phyloP scores from a whole-genome alignment of 805 yeast genomes.

The Teunomyces panamensis region DNA sequence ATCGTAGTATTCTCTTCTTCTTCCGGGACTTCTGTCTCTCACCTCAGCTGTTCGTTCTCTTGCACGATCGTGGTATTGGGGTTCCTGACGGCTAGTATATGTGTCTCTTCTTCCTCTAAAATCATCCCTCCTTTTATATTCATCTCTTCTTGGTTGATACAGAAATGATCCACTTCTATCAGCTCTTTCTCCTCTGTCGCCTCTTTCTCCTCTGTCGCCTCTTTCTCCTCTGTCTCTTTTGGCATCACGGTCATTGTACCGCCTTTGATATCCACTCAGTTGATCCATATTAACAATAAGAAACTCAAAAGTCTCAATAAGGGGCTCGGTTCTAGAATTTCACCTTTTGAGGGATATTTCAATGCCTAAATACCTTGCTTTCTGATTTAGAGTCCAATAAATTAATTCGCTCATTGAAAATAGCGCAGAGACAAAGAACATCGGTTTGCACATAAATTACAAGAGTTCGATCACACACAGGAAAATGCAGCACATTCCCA shows the following conservation, averaged over 20 bases:
- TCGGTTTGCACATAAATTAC: not conserved
- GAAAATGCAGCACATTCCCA: not conserved
- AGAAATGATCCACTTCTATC: not conserved
- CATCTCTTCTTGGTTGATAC: conserved; percentile 1
- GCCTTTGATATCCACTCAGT: not conserved
- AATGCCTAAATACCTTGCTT: not conserved
- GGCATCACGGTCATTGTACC: conserved; percentile 4
- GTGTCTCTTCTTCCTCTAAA: conserved; percentile 5
- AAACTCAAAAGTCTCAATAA: too few species aligned
- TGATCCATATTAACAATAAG: not conserved
- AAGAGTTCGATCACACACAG: too few species aligned
- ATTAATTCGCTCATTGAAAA: not conserved
- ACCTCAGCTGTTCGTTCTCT: conserved; percentile 4
- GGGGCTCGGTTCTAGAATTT: not conserved
- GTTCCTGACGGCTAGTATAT: not conserved
- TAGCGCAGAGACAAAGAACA: not conserved
- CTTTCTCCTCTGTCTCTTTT: conserved; percentile 5
- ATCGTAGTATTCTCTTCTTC: conserved; percentile 2
- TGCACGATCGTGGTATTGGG: conserved; percentile 7
- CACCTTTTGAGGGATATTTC: not conserved
- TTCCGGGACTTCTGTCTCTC: not conserved
- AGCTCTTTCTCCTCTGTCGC: not conserved
- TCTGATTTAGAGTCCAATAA: not conserved
- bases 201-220: not conserved
- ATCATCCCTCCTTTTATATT: conserved; percentile 3